Evolutionary conservation across 116 monocot genomes (phyloP), one percentile per base, ranked within the genome.

Genomic region (Thalassia testudinum): DNA sequence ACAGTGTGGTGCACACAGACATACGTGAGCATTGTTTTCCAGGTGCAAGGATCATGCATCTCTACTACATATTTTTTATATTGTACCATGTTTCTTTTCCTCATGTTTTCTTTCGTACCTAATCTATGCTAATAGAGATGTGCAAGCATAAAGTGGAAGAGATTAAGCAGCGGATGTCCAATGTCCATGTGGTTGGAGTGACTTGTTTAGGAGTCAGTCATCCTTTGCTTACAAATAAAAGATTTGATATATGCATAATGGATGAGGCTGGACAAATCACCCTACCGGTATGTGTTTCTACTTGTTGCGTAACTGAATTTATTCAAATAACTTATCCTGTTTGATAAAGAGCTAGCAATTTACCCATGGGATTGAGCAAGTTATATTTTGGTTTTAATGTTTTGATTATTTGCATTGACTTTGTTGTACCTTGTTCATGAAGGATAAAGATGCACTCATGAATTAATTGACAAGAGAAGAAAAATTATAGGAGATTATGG

Each of bases 251-350:
- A 37, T 95, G 95, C 49, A 95, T 95, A 67, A 85, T 88, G 81
- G 95, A 95, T 66, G 95, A 95, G 70, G 95, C 95, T 63, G 95
- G 95, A 26, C 95, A 95, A 67, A 88, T 66, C 28, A 77, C 95
- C 27, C 62, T 95, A 20, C 95, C 95, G 34, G 95, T 95, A 79
- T 49, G 75, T 59, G 7, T 37, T 62, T 26, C 15, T 5, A 34
- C 30, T 34, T 34, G 30, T 34, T 34, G 3, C 3, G 30, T 34
- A 10, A 3, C 10, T 34, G 30, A 3, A 10, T 34, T 34, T 34
- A 34, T 34, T 34, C 30, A 34, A 10, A 3, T 34, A 10, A 34
- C 3, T 3, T 10, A 34, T 34, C 30, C 30, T 34, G 10, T 10
- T 34, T 34, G n/a, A n/a, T n/a, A n/a, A n/a, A n/a, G n/a, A n/a